These are phyloP conservation scores for Solanum hybrid DNA, from an alignment of 305 asterid species.

Conservation along the genomic window DNA sequence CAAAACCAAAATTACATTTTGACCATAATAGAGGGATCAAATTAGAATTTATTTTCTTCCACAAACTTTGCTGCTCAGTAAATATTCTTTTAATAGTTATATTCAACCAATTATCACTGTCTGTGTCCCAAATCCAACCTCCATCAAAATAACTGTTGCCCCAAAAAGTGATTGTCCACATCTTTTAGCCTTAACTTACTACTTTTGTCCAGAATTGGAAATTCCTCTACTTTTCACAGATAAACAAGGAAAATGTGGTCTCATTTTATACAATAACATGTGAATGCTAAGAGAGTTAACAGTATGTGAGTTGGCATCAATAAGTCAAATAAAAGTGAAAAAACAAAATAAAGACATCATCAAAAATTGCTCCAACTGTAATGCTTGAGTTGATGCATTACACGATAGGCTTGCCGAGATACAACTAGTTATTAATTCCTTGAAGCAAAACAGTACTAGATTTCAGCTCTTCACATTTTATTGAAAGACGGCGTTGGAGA, in stretches of 20 bases:
- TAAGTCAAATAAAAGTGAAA: not conserved
- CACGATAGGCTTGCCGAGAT: not conserved
- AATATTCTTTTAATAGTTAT: not conserved
- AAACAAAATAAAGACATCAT: not conserved
- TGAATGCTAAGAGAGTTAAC: not conserved
- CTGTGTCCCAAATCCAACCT: not conserved
- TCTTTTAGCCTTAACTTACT: not conserved
- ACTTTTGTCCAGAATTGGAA: not conserved
- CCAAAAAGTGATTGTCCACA: not conserved
- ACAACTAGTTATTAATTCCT: not conserved
- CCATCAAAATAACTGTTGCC: not conserved
- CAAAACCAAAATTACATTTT: not conserved
- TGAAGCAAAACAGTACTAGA: not conserved
- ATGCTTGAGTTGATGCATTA: not conserved
- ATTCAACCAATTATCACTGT: not conserved
- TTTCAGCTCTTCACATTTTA: constrained; percentile 12
- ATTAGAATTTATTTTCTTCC: not conserved
- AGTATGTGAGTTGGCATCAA: not conserved
- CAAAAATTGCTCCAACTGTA: constrained; percentile 2
- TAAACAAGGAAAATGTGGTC: not conserved
- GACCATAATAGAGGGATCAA: not conserved
- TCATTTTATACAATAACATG: not conserved
- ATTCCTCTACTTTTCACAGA: not conserved
- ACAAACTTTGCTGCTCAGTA: not conserved
- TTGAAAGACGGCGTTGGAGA: constrained; percentile 49